Base-by-base conservation (phyloP, 352 stramenopile genomes). In the Blastocystis sp. region DNA sequence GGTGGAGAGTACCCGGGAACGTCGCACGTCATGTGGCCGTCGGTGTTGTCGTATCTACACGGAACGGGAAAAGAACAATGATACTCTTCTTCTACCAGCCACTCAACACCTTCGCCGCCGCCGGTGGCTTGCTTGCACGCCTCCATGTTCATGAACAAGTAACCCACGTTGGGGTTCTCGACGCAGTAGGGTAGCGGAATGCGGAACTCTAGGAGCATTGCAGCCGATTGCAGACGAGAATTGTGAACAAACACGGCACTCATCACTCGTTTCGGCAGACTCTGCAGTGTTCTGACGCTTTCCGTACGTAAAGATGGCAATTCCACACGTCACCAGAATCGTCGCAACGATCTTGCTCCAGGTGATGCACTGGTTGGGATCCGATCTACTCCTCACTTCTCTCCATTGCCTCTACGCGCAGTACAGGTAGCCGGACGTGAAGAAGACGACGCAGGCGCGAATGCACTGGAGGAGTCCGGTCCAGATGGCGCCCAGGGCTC, bases 291-390 rank as follows among this genome's bases (percentile, higher is more conserved):
- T 34, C 11, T 21, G n/a, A 11, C 43, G 62, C 34, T 56, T 56
- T 64, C 69, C 69, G 23, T 45, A 62, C 2, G 43, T 79, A 61
- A 79, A 79, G 40, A 79, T 79, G 40, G 60, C 23, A 61, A 79
- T 79, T 11, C 69, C 69, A 11, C n/a, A 7, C 56, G 38, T 45
- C 41, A 79, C 69, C 10, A 79, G n/a, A 28, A 79, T 38, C 14
- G 69, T 79, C 43, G 69, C 69, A 1, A 79, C 14, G 19, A 38
- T 53, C 56, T 79, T 79, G 56, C 69, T 79, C 5, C 17, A 21
- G 11, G 69, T 79, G 10, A 79, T n/a, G 52, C 69, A 79, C 56
- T 79, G 69, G 43, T 79, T 79, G 1, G 43, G 45, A 79, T 79
- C 69, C 43, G 28, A 34, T 64, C 69, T 79, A 62, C 19, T 4